Base-by-base conservation (phyloP, 352 stramenopile genomes). In the Globisporangium cystogenes region DNA sequence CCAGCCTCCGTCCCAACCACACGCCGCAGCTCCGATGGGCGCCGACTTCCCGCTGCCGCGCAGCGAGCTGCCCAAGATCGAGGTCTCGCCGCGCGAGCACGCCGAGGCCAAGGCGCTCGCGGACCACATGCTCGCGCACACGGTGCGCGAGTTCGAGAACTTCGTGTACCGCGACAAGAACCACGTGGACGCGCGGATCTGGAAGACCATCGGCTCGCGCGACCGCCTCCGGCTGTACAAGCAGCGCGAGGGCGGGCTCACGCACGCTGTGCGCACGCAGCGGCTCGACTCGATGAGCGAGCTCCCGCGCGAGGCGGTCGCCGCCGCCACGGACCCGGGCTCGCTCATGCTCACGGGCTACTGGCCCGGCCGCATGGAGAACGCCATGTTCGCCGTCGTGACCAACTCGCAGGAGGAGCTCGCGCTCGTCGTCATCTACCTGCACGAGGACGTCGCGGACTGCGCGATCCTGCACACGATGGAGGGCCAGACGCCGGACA, bases 361-460 rank as follows among this genome's bases (percentile, higher is more conserved):
- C 24, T 57, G 69, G 35, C 57, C 60, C 23, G 76, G 76, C 16
- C 67, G 63, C 35, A 62, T 87, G 4, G 76, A 86, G 48, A 75
- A 80, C 60, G 68, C 68, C 15, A 77, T 87, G 57, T 80, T 68
- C 51, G 72, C 74, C 0, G 55, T 75, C 2, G 61, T 86, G 15
- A 81, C 76, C 23, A 71, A 76, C 55, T 74, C 64, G 7, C 68
- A 82, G 29, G 62, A 82, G 35, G 76, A 87, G 46, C 57, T 84
- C 26, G 72, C 76, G 36, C 64, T 87, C 21, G 64, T 72, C 16
- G 57, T 78, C 41, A 74, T 70, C 48, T 87, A 74, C 55, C 73
- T 84, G 39, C 62, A 86, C 59, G 72, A 82, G 24, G 72, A 82
- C 43, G 66, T 85, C 48, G 76, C 74, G 23, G 76, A 87, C 62